Percentiles rank a stretch among this genome's conserved stretches.
Conservation (phyloP, 257 asterid species). For the Thymus quinquecostatus region DNA sequence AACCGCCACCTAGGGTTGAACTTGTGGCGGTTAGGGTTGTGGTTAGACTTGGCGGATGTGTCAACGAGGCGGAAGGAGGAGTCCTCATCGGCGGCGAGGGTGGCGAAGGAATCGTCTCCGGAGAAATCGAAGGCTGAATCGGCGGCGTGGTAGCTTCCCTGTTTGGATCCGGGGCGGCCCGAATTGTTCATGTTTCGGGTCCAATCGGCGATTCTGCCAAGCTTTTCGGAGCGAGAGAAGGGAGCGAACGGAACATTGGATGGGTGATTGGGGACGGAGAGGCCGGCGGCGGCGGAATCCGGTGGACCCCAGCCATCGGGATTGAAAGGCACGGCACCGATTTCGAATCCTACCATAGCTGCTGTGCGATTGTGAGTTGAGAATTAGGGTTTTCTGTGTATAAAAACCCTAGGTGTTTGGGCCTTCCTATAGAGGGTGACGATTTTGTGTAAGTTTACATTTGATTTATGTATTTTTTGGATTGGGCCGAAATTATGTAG, state of each 20-base stretch:
- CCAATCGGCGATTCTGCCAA: conserved; percentile 96
- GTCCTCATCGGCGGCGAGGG: conserved; percentile 81
- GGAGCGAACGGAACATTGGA: conserved; percentile 94
- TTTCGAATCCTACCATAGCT: conserved; percentile 71
- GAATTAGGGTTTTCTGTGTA: conserved; percentile 34
- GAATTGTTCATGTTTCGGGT: conserved; percentile 58
- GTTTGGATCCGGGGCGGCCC: conserved; percentile 61
- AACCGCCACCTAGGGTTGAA: conserved; percentile 87
- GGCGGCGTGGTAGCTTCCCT: conserved; percentile 50
- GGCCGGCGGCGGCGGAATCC: conserved; percentile 47
- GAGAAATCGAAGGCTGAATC: conserved; percentile 96
- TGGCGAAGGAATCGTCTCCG: conserved; percentile 90
- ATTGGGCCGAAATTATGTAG: background rate
- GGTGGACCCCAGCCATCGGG: conserved; percentile 99
- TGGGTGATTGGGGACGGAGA: conserved; percentile 54
- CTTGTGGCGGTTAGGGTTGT: conserved; percentile 73
- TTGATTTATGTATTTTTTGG: background rate
- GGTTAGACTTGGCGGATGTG: conserved; percentile 74
- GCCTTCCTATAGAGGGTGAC: background rate
- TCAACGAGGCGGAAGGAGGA: conserved; percentile 91
- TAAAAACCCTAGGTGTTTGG: conserved; percentile 1
- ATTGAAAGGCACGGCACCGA: conserved; percentile 82
- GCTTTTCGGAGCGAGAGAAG: conserved; percentile 89
- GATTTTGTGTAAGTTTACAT: background rate
- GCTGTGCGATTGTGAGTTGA: background rate